Evolutionary conservation across 176 grass and related monocot genomes (phyloP), one percentile per base, ranked within the genome.

Genomic region (Ampelocalamus luodianensis): DNA sequence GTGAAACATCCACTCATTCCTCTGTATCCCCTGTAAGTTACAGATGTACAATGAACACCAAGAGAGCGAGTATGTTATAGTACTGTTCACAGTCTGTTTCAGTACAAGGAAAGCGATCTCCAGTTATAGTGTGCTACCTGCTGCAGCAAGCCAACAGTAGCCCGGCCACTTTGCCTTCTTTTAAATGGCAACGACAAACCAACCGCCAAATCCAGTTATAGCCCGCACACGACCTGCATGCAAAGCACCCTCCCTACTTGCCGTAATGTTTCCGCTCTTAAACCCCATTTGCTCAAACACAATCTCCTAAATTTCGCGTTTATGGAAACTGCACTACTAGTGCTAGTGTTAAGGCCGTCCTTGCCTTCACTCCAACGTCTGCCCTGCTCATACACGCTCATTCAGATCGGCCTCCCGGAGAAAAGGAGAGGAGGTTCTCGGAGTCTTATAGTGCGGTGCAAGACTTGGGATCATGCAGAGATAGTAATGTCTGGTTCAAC

Each of bases 361-460:
- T 79, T 80, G 34, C 71, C 94, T 93, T 93, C 82, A 93, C 91
- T 96, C 89, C 89, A 93, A 96, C 88, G 87, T 17, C 50, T 90
- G 37, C 23, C 5, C 64, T 87, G 7, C 42, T 16, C 71, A 29
- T 58, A 53, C 2, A 20, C 34, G 29, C 62, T 39, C 71, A 15
- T 18, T 45, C 39, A 42, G 26, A 45, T 82, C 38, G 36, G 72
- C 38, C 38, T 56, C 63, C 55, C 3, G 18, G 14, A 1, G 80
- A 49, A 71, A 62, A 42, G 22, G 8, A 74, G 45, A 37, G 59
- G 67, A 37, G 22, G 9, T 59, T 22, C 55, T 59, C 10, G 73
- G 18, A 93, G 71, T 51, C 94, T 88, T 97, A 81, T 83, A 91
- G 91, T 94, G 84, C 72, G 74, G 84, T 89, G 92, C 92, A 97